These are phyloP conservation scores for Moesziomyces antarcticus DNA, from an alignment of 1,284 basidiomycete species.

Conservation along the genomic window DNA sequence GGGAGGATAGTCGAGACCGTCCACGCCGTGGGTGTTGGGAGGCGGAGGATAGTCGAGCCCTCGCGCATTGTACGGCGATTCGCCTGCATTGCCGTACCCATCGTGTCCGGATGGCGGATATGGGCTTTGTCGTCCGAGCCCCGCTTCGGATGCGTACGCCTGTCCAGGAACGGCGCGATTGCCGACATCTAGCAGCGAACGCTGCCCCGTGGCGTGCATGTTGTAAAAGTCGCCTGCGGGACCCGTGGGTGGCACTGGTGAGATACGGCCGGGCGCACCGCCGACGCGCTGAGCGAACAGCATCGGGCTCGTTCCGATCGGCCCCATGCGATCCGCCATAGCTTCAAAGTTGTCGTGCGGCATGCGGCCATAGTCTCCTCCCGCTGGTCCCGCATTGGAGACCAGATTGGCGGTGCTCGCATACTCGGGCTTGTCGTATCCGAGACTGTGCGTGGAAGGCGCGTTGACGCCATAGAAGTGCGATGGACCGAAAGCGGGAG, in stretches of 20 bases:
- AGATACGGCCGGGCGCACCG: conserved; percentile 11
- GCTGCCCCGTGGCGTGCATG: conserved; percentile 8
- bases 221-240: conserved; percentile 10
- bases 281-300: conserved; percentile 50
- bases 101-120: conserved; percentile 7
- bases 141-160: conserved; percentile 16
- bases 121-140: conserved; percentile 21
- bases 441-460: conserved; percentile 25
- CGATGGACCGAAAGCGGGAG: conserved; percentile 28
- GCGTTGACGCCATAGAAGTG: conserved; percentile 41
- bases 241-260: conserved; percentile 16
- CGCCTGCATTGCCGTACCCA: conserved; percentile 1
- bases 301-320: conserved; percentile 56
- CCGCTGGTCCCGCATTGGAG: conserved; percentile 49
- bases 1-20: conserved; percentile 46
- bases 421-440: conserved; percentile 42
- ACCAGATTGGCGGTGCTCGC: conserved; percentile 53
- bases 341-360: conserved; percentile 31
- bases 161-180: conserved; percentile 15
- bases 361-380: conserved; percentile 24
- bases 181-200: conserved; percentile 32
- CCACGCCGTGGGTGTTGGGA: conserved; percentile 31
- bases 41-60: conserved; percentile 52
- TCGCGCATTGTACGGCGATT: conserved; percentile 19
- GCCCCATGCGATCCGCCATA: conserved; percentile 50